Base-by-base conservation (phyloP, 805 yeast species). In the Candida stauntonica region DNA sequence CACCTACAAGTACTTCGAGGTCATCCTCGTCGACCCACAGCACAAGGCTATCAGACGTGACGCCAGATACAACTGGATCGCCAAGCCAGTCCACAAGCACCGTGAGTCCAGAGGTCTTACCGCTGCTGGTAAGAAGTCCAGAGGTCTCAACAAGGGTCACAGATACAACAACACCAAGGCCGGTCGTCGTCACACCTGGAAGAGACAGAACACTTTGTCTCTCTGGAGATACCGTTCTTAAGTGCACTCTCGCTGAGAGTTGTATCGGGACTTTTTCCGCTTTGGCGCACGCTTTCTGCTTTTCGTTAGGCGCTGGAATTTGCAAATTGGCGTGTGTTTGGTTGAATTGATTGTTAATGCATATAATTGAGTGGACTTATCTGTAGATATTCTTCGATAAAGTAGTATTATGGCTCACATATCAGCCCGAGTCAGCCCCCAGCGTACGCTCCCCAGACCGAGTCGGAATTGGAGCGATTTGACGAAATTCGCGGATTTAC, bases 111-210 rank as follows among this genome's bases (percentile, higher is more conserved):
- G 99, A 83, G 98, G 98, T 74, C 86, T 93, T 65, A 93, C 99
- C 66, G 66, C 96, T 62, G 80, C 89, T 61, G 99, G 99, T 70
- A 93, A 89, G 94, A 84, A 88, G 75, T 87, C 95, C 75, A 86
- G 99, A 82, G 99, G 99, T 86, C 87, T 93, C 82, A 88, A 89
- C 95, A 93, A 91, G 86, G 99, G 99, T 73, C 99, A 93, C 91
- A 77, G 78, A 72, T 93, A 65, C 96, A 79, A 83, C 96, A 88
- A 91, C 83, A 91, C 98, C 80, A 72, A 74, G 64, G 88, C 96
- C 64, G 99, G 99, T 70, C 88, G 97, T 77, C 86, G 95, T 73
- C 94, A 91, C 87, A 93, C 91, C 77, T 91, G 99, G 99, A 93
- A 91, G 87, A 86, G 79, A 72, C 88, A 91, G 79, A 93, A 91